phyloP scores from a whole-genome alignment of 331 rosid species.

The Ulmus americana region DNA sequence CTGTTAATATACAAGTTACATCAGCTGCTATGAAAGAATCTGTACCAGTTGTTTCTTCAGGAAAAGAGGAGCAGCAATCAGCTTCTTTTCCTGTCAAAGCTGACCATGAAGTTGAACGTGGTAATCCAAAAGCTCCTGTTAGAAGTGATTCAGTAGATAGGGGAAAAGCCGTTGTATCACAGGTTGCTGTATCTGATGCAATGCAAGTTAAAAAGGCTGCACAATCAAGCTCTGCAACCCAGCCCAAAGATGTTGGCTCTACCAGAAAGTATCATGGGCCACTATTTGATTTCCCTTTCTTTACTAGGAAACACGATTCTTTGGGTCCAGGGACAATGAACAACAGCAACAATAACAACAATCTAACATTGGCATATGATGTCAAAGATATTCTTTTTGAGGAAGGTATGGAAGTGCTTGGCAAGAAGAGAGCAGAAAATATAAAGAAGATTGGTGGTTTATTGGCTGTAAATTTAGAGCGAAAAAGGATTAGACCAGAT shows the following conservation, averaged over 20 bases:
- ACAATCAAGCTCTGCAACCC: constrained; percentile 53
- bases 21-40: constrained; percentile 58
- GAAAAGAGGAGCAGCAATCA: constrained; percentile 72
- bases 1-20: constrained; percentile 47
- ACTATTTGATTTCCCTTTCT: constrained; percentile 90
- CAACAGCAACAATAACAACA: constrained; percentile 60
- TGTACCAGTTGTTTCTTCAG: constrained; percentile 43
- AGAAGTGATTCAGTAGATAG: constrained; percentile 61
- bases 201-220: constrained; percentile 60
- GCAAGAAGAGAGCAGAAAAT: constrained; percentile 74
- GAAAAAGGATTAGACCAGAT: constrained; percentile 96
- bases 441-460: constrained; percentile 88
- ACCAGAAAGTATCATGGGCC: constrained; percentile 96
- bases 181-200: constrained; percentile 54
- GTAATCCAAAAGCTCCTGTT: constrained; percentile 41
- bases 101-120: constrained; percentile 64
- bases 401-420: constrained; percentile 83
- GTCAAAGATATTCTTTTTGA: constrained; percentile 87
- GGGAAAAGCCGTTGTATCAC: constrained; percentile 73
- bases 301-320: constrained; percentile 90
- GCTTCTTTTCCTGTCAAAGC: constrained; percentile 44
- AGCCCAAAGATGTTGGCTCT: constrained; percentile 62
- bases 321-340: constrained; percentile 78
- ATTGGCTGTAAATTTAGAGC: constrained; percentile 82
- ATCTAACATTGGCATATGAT: constrained; percentile 79